Evolutionary conservation across 2,329 filamentous ascomycete genomes (phyloP).

Genomic region (Penicillium occitanis): DNA sequence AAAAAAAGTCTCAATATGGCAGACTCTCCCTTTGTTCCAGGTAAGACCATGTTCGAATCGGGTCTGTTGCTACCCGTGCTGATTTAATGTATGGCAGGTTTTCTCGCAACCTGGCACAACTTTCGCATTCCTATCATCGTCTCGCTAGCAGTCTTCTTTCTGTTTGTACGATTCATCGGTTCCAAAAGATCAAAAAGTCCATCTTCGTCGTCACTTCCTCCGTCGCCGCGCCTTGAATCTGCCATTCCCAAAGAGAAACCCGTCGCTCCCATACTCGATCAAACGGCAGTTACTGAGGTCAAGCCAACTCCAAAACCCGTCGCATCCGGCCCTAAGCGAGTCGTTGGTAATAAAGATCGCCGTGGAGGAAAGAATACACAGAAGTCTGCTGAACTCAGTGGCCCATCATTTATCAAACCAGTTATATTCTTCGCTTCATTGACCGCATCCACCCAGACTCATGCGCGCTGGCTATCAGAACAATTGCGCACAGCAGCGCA

Average conservation of each 20-base stretch:
- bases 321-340: constrained; percentile 34
- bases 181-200: constrained; percentile 30
- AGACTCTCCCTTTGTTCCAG: constrained; percentile 12
- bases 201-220: constrained; percentile 32
- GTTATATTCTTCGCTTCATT: constrained; percentile 88
- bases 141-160: constrained; percentile 36
- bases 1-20: neutral
- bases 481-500: constrained; percentile 50
- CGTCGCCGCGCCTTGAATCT: constrained; percentile 28
- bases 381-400: constrained; percentile 22
- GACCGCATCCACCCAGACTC: constrained; percentile 76
- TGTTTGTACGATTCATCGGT: constrained; percentile 24
- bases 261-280: neutral
- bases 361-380: constrained; percentile 30
- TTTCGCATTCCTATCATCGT: constrained; percentile 49
- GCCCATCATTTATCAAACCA: constrained; percentile 54
- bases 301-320: constrained; percentile 23
- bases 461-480: constrained; percentile 64
- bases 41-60: neutral
- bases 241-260: constrained; percentile 1
- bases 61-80: neutral
- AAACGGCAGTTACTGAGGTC: constrained; percentile 2
- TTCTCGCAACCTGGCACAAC: constrained; percentile 49
- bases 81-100: constrained; percentile 29
- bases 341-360: constrained; percentile 34